A percentile compares a stretch with the other conserved stretches of the same genome.
Conservation (phyloP, 192 early-diverging fungal species). For the Jimgerdemannia flammicorona region DNA sequence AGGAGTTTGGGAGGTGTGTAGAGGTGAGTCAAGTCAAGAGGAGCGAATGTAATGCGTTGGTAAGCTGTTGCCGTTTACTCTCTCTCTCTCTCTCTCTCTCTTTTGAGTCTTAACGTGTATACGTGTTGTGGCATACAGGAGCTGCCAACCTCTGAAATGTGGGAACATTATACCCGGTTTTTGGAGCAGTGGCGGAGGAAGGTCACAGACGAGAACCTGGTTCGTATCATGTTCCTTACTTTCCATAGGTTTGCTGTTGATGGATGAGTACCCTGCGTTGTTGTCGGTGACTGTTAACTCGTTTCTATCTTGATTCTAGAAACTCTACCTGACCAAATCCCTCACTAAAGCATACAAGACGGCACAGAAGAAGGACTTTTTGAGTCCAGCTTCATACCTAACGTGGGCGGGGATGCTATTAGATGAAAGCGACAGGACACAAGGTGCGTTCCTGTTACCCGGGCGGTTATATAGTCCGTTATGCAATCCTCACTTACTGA, state of each 20-base stretch:
- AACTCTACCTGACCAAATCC: constrained; percentile 55
- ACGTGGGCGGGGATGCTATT: constrained; percentile 40
- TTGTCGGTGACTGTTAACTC: neutral
- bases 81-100: too few relatives aligned
- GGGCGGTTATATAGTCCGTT: neutral
- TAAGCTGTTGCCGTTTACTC: too few relatives aligned
- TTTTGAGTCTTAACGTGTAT: neutral
- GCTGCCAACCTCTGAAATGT: constrained; percentile 45
- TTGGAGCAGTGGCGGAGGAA: constrained; percentile 40
- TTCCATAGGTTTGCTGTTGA: too few relatives aligned
- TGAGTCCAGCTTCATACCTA: constrained; percentile 51
- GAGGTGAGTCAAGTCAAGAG: neutral
- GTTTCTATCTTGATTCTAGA: constrained; percentile 23
- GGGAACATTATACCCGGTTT: constrained; percentile 61
- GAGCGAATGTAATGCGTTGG: neutral
- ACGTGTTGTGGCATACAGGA: constrained; percentile 32
- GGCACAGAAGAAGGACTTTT: constrained; percentile 33
- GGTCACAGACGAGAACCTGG: constrained; percentile 53
- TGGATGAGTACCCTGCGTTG: too few relatives aligned
- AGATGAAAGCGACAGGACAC: neutral
- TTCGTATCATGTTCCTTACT: constrained; percentile 13
- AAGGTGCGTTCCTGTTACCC: constrained; percentile 1
- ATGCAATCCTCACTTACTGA: neutral
- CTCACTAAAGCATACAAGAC: constrained; percentile 49
- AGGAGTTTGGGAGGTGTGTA: constrained; percentile 42